phyloP scores from a whole-genome alignment of 352 stramenopile species.

The Globisporangium cederbergense region DNA sequence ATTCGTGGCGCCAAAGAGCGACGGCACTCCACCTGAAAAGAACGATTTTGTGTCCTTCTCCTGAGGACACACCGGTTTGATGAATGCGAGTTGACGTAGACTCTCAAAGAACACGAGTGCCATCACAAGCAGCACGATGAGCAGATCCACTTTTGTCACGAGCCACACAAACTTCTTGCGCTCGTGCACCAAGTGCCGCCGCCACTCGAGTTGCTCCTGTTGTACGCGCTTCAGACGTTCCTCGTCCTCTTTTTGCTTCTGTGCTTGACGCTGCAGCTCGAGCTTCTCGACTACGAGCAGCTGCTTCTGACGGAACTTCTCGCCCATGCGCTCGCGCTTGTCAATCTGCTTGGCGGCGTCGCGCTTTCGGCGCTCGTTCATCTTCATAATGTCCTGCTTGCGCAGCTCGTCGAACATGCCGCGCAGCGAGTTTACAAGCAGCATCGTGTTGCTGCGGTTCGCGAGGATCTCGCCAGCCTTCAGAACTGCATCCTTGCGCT shows the following conservation, averaged over 20 bases:
- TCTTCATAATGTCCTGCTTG: conserved; percentile 72
- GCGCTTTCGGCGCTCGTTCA: conserved; percentile 61
- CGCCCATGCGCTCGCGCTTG: conserved; percentile 54
- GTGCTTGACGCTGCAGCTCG: conserved; percentile 41
- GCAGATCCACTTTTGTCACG: conserved; percentile 66
- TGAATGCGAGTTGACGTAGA: conserved; percentile 49
- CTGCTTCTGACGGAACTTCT: conserved; percentile 70
- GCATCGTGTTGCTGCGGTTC: conserved; percentile 79
- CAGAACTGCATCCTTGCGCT: conserved; percentile 60
- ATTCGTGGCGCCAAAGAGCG: conserved; percentile 47
- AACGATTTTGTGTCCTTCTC: conserved; percentile 27
- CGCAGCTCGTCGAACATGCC: conserved; percentile 71
- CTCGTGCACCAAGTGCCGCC: conserved; percentile 28
- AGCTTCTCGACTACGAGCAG: conserved; percentile 65
- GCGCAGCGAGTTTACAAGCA: conserved; percentile 59
- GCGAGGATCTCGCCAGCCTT: conserved; percentile 77
- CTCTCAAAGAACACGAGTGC: conserved; percentile 76
- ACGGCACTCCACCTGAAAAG: conserved; percentile 44
- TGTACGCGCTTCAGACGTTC: conserved; percentile 28
- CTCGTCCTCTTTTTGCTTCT: conserved; percentile 48
- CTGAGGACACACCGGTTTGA: conserved; percentile 54
- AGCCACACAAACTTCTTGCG: conserved; percentile 56
- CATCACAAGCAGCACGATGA: conserved; percentile 74
- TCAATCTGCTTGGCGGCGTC: conserved; percentile 54
- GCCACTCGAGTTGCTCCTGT: conserved; percentile 28